A percentile compares a stretch with the other conserved stretches of the same genome.
Evolutionary conservation across 805 yeast species (phyloP).

Genomic region (Wickerhamiella alocasiicola): DNA sequence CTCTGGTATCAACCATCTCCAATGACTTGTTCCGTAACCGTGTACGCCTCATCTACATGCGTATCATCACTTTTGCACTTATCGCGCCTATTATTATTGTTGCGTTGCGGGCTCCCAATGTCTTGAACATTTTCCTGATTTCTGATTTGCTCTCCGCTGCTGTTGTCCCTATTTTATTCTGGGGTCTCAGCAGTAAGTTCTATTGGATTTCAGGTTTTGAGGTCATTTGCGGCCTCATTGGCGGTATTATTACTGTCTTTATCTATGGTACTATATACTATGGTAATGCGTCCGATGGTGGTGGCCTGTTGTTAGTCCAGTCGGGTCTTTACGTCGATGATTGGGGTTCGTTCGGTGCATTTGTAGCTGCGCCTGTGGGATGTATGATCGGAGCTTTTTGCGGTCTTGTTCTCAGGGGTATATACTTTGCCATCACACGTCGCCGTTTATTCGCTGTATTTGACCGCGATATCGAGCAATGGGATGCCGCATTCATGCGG

Average conservation of each 20-base stretch:
- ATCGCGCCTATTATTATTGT: slow-evolving; percentile 84
- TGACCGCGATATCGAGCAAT: slow-evolving; percentile 28
- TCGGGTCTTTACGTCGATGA: slow-evolving; percentile 63
- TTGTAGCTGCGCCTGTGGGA: slow-evolving; percentile 77
- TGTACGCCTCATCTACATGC: slow-evolving; percentile 49
- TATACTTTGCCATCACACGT: slow-evolving; percentile 12
- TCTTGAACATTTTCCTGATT: slow-evolving; percentile 75
- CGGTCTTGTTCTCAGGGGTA: slow-evolving; percentile 32
- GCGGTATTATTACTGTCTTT: slow-evolving; percentile 69
- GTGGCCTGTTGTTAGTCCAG: slow-evolving; percentile 47
- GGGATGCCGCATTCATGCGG: slow-evolving; percentile 13
- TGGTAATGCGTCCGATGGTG: slow-evolving; percentile 56
- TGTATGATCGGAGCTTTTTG: slow-evolving; percentile 48
- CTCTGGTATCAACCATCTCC: slow-evolving; percentile 76
- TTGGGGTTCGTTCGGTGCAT: slow-evolving; percentile 92
- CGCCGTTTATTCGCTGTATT: slow-evolving; percentile 17
- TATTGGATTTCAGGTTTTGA: slow-evolving; percentile 70
- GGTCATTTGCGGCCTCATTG: slow-evolving; percentile 69
- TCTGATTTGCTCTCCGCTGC: slow-evolving; percentile 84
- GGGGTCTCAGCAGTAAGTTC: slow-evolving; percentile 58
- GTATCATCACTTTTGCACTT: slow-evolving; percentile 56
- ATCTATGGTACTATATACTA: slow-evolving; percentile 76
- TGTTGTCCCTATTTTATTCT: slow-evolving; percentile 68
- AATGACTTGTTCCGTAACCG: slow-evolving; percentile 83
- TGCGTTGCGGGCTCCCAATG: slow-evolving; percentile 71